Base-by-base conservation (phyloP, 768 basidiomycete species). In the Exsudoporus frostii region DNA sequence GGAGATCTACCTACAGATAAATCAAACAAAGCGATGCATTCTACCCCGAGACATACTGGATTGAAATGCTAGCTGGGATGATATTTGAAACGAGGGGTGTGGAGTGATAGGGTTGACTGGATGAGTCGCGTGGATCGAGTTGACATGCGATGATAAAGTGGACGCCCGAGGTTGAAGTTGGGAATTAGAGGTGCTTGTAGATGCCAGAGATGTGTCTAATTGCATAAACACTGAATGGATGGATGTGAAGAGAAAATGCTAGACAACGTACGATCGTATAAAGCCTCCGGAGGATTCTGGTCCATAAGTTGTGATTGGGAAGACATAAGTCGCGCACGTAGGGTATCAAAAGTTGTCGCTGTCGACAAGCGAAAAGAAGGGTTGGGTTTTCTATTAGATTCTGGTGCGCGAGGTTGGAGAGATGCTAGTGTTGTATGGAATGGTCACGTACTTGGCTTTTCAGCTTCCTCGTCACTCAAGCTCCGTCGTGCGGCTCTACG, bases 381-480 rank as follows among this genome's bases (percentile, higher is more conserved):
- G 50, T 71, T 65, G 4, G 68, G 69, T 39, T 60, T 67, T 56
- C 56, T 57, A 40, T 48, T 50, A 29, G 55, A 59, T 55, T 62
- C 68, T 70, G 46, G 47, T 22, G 40, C n/a, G 43, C n/a, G 10
- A 45, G 19, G 50, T 59, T 44, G 8, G 41, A 48, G 48, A 45
- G n/a, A 53, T 20, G 43, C 15, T 36, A 50, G 39, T 27, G 49
- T 49, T 48, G 54, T 41, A 63, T 32, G 51, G 50, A 32, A 36
- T 20, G 48, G 41, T 1, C 19, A 60, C 84, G 62, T 67, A 88
- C 86, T 74, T 50, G 75, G 61, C 55, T 76, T 76, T 33, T 85
- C 85, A 3, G 71, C 66, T 61, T 88, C 87, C 61, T 88, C 86
- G 58, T 88, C 87, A 60, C 85, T 87, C 58, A 83, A 54, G 62